Evolutionary conservation across 768 basidiomycete genomes (phyloP).

Genomic region (Termitomyces titanicus): DNA sequence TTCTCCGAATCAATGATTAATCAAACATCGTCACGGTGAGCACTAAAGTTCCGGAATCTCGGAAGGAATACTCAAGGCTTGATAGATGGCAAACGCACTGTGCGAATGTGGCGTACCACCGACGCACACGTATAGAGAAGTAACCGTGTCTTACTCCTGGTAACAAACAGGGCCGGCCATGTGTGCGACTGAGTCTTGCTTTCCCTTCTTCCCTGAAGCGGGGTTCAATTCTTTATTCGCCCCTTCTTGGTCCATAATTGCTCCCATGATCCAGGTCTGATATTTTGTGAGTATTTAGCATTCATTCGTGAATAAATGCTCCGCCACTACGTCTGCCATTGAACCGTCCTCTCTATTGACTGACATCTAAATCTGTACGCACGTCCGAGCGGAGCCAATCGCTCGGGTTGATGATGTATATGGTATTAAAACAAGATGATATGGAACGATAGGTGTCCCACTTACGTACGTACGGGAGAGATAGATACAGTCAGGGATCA

Average conservation of each 20-base stretch:
- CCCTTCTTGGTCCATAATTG: not conserved
- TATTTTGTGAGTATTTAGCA: not conserved
- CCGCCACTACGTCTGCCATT: not conserved
- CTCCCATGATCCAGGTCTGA: not conserved
- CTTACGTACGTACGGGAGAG: not conserved
- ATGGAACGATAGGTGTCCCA: not conserved
- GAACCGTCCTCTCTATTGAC: not conserved
- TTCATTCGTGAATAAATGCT: not conserved
- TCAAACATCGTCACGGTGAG: not conserved
- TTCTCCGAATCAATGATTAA: not conserved
- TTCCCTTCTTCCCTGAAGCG: not conserved
- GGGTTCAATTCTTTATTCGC: not conserved
- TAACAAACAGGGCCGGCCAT: not conserved
- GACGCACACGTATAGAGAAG: not conserved
- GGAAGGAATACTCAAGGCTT: not conserved
- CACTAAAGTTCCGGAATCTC: not conserved
- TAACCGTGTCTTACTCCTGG: not conserved
- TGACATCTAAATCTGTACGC: not conserved
- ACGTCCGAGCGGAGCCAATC: constrained; percentile 1
- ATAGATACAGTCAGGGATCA: not conserved
- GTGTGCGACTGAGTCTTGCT: not conserved
- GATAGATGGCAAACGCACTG: not conserved
- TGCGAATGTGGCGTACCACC: constrained; percentile 9
- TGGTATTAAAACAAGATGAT: no score
- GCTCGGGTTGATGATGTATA: not conserved